These are phyloP conservation scores for apple (Malus domestica) DNA, from an alignment of 306 rosid genomes.

Conservation along the genomic window ASM211411v1 NC_041790.1:18322001-18322500, in stretches of 20 bases:
- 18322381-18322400: background rate
- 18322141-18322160: background rate
- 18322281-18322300: background rate
- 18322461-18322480: background rate
- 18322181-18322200: background rate
- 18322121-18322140: background rate
- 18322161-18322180: background rate
- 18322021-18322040: background rate
- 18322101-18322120: background rate
- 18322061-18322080: background rate
- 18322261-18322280: background rate
- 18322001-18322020: background rate
- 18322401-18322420: background rate
- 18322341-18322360: background rate
- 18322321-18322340: background rate
- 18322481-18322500: background rate
- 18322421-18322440: background rate
- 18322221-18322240: background rate
- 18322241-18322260: background rate
- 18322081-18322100: background rate
- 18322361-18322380: background rate
- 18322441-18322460: background rate
- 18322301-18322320: background rate
- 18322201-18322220: background rate
- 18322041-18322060: background rate